Evolutionary conservation across 2,329 filamentous ascomycete species (phyloP).

Genomic region (Penicillium sp.): DNA sequence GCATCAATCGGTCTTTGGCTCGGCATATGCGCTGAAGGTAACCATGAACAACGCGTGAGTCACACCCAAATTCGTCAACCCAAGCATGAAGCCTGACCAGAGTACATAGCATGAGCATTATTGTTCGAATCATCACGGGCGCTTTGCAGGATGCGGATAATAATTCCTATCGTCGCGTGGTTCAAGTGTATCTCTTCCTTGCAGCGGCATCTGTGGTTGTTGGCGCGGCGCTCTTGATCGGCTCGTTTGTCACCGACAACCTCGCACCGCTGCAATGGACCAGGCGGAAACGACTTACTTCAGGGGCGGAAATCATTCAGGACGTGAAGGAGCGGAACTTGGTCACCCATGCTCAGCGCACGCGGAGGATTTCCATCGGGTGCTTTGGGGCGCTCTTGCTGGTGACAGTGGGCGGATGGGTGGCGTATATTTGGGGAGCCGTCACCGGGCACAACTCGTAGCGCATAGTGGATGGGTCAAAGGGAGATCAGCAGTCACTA

Average conservation of each 20-base stretch:
- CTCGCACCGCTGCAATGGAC: constrained; percentile 58
- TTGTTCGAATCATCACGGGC: constrained; percentile 57
- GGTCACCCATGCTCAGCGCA: constrained; percentile 37
- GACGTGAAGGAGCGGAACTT: constrained; percentile 45
- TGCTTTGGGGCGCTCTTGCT: constrained; percentile 48
- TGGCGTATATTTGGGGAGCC: constrained; percentile 61
- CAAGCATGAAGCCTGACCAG: no score
- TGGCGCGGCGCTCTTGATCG: constrained; percentile 39
- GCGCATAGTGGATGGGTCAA: no score
- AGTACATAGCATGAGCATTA: constrained; percentile 55
- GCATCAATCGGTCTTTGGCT: constrained; percentile 59
- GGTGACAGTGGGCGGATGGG: constrained; percentile 49
- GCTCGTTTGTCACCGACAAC: constrained; percentile 42
- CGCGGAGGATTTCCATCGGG: constrained; percentile 42
- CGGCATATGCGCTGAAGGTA: constrained; percentile 60
- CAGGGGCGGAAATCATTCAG: constrained; percentile 46
- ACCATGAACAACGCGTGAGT: constrained; percentile 58
- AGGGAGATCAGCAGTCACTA: no score
- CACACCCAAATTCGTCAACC: no score
- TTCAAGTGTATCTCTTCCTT: constrained; percentile 56
- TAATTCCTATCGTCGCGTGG: constrained; percentile 56
- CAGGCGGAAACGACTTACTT: constrained; percentile 51
- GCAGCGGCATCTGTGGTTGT: constrained; percentile 52
- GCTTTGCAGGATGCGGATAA: constrained; percentile 58
- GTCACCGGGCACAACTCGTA: constrained; percentile 51